Percentiles rank a stretch among this genome's conserved stretches.
phyloP scores from a whole-genome alignment of 305 asterid genomes.

The Plantago coronopus region DNA sequence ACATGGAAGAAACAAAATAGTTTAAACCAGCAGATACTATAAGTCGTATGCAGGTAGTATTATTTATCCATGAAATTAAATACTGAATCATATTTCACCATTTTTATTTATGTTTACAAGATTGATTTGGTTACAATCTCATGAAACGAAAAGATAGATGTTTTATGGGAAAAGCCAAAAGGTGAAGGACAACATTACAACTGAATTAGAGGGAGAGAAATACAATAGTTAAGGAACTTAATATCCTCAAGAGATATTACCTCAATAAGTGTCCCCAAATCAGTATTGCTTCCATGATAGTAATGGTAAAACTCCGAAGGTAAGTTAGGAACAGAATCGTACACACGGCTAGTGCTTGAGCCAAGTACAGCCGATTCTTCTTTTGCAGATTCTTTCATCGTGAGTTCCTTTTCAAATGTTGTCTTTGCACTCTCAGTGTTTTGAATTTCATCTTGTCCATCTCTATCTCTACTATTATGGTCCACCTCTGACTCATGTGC shows the following conservation, averaged over 20 bases:
- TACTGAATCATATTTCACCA: no score
- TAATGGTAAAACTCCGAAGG: conserved; percentile 92
- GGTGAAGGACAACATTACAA: conserved; percentile 5
- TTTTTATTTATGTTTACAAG: no score
- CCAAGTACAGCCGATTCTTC: conserved; percentile 31
- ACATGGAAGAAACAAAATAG: conserved; percentile 27
- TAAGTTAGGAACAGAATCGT: conserved; percentile 50
- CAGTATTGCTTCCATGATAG: conserved; percentile 84
- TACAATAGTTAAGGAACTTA: neutral
- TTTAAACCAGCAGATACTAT: conserved; percentile 9
- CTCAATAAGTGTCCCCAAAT: conserved; percentile 94
- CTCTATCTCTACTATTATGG: conserved; percentile 19
- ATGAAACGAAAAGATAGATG: neutral
- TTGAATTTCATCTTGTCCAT: conserved; percentile 30
- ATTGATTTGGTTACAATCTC: neutral
- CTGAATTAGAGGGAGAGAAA: neutral
- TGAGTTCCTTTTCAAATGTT: conserved; percentile 22
- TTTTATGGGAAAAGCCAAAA: neutral
- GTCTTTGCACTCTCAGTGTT: conserved; percentile 25
- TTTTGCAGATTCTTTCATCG: conserved; percentile 35
- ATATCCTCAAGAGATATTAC: conserved; percentile 31
- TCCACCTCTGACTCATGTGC: conserved; percentile 31
- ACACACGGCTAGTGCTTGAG: conserved; percentile 38
- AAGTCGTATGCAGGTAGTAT: conserved; percentile 3
- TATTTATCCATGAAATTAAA: no score